A percentile compares a stretch with the other conserved stretches of the same genome.
Conservation (phyloP, 2,329 filamentous ascomycete species). For the Basipetospora chlamydospora region DNA sequence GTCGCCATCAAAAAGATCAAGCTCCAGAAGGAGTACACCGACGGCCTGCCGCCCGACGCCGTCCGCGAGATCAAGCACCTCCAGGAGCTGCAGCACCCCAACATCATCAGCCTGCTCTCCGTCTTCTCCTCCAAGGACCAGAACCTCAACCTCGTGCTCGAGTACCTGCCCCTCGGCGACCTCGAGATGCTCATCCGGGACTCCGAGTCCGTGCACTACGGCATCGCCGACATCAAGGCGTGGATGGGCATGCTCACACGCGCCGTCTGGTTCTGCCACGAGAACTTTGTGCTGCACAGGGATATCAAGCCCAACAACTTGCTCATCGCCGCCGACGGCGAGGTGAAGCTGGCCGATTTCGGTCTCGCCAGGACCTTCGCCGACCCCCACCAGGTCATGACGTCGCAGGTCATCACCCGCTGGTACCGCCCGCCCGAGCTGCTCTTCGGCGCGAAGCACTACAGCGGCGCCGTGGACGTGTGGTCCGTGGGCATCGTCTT, state of each 20-base stretch:
- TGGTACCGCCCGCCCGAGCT: conserved; percentile 96
- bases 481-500: conserved; percentile 93
- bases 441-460: conserved; percentile 78
- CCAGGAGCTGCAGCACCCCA: conserved; percentile 85
- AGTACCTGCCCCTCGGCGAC: conserved; percentile 87
- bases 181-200: conserved; percentile 91
- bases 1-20: conserved; percentile 95
- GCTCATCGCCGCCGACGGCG: conserved; percentile 81
- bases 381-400: conserved; percentile 82
- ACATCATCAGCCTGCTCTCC: conserved; percentile 83
- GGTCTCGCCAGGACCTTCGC: conserved; percentile 82
- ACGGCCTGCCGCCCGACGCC: conserved; percentile 87
- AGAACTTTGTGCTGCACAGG: conserved; percentile 83
- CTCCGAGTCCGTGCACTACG: conserved; percentile 62
- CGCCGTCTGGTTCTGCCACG: conserved; percentile 92
- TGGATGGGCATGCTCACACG: conserved; percentile 98
- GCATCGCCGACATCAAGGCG: conserved; percentile 81
- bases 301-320: conserved; percentile 99
- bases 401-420: conserved; percentile 83
- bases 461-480: conserved; percentile 80
- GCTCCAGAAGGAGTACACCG: conserved; percentile 68
- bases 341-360: conserved; percentile 94
- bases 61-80: conserved; percentile 93
- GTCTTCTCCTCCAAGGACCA: conserved; percentile 95
- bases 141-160: conserved; percentile 89